phyloP scores from a whole-genome alignment of 2,329 filamentous ascomycete species.

The Colletotrichum sp. region DNA sequence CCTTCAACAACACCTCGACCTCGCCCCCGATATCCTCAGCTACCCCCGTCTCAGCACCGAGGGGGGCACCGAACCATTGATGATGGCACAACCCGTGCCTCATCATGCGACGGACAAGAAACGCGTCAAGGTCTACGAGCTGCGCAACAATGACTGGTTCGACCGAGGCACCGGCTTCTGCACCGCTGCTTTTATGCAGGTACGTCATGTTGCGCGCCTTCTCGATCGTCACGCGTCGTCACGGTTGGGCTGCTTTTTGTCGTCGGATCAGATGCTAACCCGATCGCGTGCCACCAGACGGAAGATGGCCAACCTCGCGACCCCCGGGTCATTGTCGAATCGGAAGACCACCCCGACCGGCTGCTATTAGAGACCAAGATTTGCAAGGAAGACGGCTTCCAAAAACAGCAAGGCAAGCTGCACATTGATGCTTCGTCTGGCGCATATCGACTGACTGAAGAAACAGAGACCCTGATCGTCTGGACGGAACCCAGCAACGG shows the following conservation, averaged over 20 bases:
- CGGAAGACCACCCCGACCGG: constrained; percentile 87
- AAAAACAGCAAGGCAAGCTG: constrained; percentile 89
- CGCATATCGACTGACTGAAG: constrained; percentile 30
- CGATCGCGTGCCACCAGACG: constrained; percentile 41
- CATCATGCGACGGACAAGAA: constrained; percentile 70
- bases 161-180: constrained; percentile 97
- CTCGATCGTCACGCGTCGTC: neutral
- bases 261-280: neutral
- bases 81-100: constrained; percentile 76
- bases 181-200: constrained; percentile 75
- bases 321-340: constrained; percentile 87
- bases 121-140: constrained; percentile 98
- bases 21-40: constrained; percentile 57
- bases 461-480: constrained; percentile 89
- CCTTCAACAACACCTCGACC: constrained; percentile 64
- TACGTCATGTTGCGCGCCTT: constrained; percentile 50
- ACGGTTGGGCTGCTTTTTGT: neutral
- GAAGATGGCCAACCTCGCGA: constrained; percentile 73
- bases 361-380: constrained; percentile 89
- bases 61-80: constrained; percentile 65
- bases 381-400: constrained; percentile 92
- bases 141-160: constrained; percentile 99
- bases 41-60: constrained; percentile 52
- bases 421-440: constrained; percentile 28
- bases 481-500: constrained; percentile 89